Evolutionary conservation across 1,284 basidiomycete species (phyloP), one percentile per base, ranked within the genome.

Genomic region (Melampsora americana): DNA sequence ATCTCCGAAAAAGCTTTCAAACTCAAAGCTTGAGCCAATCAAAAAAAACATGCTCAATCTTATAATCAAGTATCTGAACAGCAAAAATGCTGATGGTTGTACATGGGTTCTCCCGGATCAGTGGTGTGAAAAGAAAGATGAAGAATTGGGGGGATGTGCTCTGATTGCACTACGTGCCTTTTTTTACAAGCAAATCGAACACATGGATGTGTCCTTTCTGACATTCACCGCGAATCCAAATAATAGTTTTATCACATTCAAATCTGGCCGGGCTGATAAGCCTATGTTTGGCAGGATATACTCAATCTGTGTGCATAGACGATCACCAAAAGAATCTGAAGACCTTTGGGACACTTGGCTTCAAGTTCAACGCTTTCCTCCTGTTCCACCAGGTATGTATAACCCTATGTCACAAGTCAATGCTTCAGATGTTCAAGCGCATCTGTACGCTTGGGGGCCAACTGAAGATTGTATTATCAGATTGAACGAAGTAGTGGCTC

Each of bases 401-500:
- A 59, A 59, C 53, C 53, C 28, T 5, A 23, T 59, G 53, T 11
- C 7, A 7, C n/a, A 59, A n/a, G 3, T 14, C 6, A 56, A 56
- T 4, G 20, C 18, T 7, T 18, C 53, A 59, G 23, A 59, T 59
- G n/a, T 59, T n/a, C 53, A 59, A 7, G 53, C 12, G 6, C 53
- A 59, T 28, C 53, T 23, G 9, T 59, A 14, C 20, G 23, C 28
- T 59, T 28, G n/a, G 53, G 53, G 28, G 28, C n/a, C 53, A 23
- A 28, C n/a, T n/a, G n/a, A 59, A 28, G 53, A 59, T 23, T 14
- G 28, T 59, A 59, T 59, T n/a, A 59, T 59, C 28, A 11, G 14
- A 23, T 59, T 59, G 53, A 59, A 60, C 0, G 64, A 73, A 12
- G 28, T 73, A n/a, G 32, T 73, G 23, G 64, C 71, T 16, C 71